Base-by-base conservation (phyloP, 2,329 filamentous ascomycete species). In the Apiospora arundinis region DNA sequence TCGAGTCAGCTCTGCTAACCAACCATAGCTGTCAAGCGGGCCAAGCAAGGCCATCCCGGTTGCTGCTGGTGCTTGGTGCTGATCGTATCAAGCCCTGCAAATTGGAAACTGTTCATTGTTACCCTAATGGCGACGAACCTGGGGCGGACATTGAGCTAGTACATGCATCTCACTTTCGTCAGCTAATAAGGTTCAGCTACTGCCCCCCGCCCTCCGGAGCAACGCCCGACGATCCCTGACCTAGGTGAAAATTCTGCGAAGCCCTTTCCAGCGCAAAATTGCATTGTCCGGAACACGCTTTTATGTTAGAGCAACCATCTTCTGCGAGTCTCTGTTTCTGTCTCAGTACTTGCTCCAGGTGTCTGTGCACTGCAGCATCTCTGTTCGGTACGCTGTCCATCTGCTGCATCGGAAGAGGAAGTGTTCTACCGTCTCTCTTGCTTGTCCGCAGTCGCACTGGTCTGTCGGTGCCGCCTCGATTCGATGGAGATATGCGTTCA, bases 331-430 rank as follows among this genome's bases (percentile, higher is more conserved):
- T n/a, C n/a, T n/a, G n/a, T n/a, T n/a, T n/a, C n/a, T n/a, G n/a
- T n/a, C n/a, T n/a, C n/a, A n/a, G n/a, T n/a, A n/a, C n/a, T n/a
- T n/a, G n/a, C n/a, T n/a, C n/a, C n/a, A n/a, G 32, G 63, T 42
- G 25, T 40, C 37, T n/a, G 28, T 66, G 14, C 28, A 66, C 21
- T 66, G 16, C 1, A 66, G 18, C 28, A 66, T 37, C 32, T 42
- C 37, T n/a, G 28, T 42, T 8, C 63, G 25, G 18, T 66, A 23
- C n/a, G 63, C 16, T 23, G 12, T 66, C 63, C 14, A 66, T 40
- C n/a, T 66, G 37, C 11, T n/a, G 40, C 63, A 66, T 40, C 63
- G 25, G 63, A 66, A 66, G n/a, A 66, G 63, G 37, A 66, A 66
- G n/a, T 67, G 63, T 4, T 48, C 45, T n/a, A 48, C 63, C 23